These are phyloP conservation scores for Colletotrichum sp. DNA, from an alignment of 2,329 filamentous ascomycete genomes.

Conservation along the genomic window DNA sequence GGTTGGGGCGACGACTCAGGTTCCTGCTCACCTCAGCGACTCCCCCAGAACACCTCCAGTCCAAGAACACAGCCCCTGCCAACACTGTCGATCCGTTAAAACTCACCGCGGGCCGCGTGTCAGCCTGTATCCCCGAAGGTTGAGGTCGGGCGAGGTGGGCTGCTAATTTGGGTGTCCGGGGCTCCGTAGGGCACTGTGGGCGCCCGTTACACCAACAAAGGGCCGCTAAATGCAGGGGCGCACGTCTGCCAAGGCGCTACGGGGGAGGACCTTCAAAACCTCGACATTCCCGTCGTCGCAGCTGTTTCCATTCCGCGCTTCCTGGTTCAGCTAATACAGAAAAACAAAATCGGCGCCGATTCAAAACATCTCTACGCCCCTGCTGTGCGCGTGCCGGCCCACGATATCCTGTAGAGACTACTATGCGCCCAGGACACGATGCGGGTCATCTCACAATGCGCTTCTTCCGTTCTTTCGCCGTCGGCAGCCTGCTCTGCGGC, in stretches of 20 bases:
- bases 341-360: not conserved
- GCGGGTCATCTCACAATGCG: conserved; percentile 19
- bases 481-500: not conserved
- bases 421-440: conserved; percentile 20
- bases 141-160: not conserved
- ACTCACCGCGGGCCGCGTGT: conserved; percentile 10
- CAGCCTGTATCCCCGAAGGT: not conserved
- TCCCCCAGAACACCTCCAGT: not conserved
- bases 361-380: not conserved
- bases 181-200: not conserved
- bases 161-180: not conserved
- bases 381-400: not conserved
- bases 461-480: conserved; percentile 3
- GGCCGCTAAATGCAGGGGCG: conserved; percentile 11
- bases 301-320: not conserved
- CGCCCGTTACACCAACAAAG: not conserved
- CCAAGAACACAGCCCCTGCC: not conserved
- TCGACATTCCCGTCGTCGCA: conserved; percentile 8
- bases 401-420: not conserved
- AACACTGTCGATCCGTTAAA: not conserved
- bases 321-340: not conserved
- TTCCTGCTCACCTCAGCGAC: not conserved
- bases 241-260: conserved; percentile 15
- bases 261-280: conserved; percentile 4
- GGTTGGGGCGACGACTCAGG: not conserved